These are phyloP conservation scores for Dichotomocladium elegans DNA, from an alignment of 371 early-diverging fungal species.

Conservation along the genomic window DNA sequence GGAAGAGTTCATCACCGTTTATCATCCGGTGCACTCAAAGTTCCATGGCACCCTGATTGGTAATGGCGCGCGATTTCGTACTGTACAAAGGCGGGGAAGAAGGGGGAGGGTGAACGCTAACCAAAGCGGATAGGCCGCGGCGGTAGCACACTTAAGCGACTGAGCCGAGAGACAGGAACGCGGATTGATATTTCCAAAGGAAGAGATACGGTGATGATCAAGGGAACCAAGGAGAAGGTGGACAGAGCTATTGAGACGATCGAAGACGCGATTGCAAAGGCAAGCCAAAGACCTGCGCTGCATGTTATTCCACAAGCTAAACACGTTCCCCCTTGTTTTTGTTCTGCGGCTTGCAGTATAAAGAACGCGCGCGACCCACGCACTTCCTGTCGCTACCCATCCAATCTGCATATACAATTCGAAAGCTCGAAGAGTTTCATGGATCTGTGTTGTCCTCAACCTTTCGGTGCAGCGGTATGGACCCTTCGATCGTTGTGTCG, in stretches of 20 bases:
- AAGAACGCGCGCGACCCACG: constrained; percentile 19
- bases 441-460: constrained; percentile 16
- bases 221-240: constrained; percentile 30
- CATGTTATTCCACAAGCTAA: not conserved
- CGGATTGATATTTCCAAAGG: constrained; percentile 26
- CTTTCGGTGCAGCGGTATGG: constrained; percentile 17
- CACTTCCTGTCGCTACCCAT: constrained; percentile 33
- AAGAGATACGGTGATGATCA: constrained; percentile 28
- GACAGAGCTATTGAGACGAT: constrained; percentile 25
- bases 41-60: constrained; percentile 28
- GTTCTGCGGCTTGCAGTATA: not conserved
- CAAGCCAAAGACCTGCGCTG: not conserved
- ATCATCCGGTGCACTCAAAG: constrained; percentile 24
- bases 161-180: constrained; percentile 27
- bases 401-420: constrained; percentile 6
- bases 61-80: too few species aligned
- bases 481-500: constrained; percentile 15
- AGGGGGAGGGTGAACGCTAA: too few species aligned
- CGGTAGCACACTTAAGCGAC: constrained; percentile 25
- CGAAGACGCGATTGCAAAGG: constrained; percentile 16
- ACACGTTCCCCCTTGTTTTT: not conserved
- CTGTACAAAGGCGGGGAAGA: too few species aligned
- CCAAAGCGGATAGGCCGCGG: too few species aligned
- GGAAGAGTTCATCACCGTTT: constrained; percentile 20
- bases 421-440: constrained; percentile 26